Evolutionary conservation across 2,329 filamentous ascomycete genomes (phyloP).

Genomic region (Epichloe festucae): DNA sequence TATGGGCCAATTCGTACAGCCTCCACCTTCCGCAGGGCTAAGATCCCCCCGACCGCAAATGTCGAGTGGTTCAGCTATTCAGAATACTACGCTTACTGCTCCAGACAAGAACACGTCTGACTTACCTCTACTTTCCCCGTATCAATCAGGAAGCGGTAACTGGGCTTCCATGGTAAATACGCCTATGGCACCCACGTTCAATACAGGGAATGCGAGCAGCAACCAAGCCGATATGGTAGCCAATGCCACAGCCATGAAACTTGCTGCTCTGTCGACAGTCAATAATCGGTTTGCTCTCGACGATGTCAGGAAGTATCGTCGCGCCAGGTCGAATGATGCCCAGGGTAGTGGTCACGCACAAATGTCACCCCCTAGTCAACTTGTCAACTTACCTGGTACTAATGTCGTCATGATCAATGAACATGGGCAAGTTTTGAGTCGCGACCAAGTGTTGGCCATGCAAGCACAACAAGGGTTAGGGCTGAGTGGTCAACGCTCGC

Average conservation of each 20-base stretch:
- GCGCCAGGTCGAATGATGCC: constrained; percentile 77
- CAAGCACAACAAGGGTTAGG: constrained; percentile 53
- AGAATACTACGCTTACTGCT: constrained; percentile 69
- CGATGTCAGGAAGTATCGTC: constrained; percentile 91
- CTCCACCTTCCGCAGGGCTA: constrained; percentile 57
- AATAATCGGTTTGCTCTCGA: constrained; percentile 97
- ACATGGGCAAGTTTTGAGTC: constrained; percentile 72
- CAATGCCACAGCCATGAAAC: constrained; percentile 97
- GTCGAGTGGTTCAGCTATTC: constrained; percentile 55
- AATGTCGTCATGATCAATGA: constrained; percentile 94
- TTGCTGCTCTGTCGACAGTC: constrained; percentile 90
- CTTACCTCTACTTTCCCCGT: constrained; percentile 77
- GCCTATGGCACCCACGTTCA: constrained; percentile 84
- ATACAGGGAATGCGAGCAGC: constrained; percentile 34
- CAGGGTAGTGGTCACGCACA: constrained; percentile 47
- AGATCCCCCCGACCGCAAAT: constrained; percentile 64
- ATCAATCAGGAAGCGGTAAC: constrained; percentile 67
- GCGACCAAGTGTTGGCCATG: constrained; percentile 73
- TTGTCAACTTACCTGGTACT: constrained; percentile 50
- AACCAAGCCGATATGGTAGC: constrained; percentile 95
- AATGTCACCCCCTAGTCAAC: constrained; percentile 53
- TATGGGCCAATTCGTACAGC: constrained; percentile 93
- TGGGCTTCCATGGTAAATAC: constrained; percentile 99
- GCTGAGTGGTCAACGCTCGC: constrained; percentile 62
- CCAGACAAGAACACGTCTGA: constrained; percentile 54